A percentile compares a stretch with the other conserved stretches of the same genome.
Conservation (phyloP, 208 protist genomes). For the Leishmania lainsoni region DNA sequence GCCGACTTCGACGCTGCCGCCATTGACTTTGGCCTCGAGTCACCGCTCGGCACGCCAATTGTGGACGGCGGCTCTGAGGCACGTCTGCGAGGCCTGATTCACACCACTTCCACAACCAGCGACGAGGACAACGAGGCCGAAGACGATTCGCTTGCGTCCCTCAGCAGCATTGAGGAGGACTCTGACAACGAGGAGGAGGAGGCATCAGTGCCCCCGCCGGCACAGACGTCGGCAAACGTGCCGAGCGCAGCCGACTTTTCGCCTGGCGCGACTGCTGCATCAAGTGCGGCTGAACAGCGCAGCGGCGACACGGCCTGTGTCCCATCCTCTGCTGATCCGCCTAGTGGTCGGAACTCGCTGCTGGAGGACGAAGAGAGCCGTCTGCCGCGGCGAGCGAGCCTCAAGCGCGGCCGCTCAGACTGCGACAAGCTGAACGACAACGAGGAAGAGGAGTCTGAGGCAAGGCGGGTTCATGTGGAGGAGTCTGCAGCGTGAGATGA, state of each 20-base stretch:
- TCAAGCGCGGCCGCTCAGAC: slow-evolving; percentile 22
- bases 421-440: slow-evolving; percentile 16
- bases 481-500: slow-evolving; percentile 10
- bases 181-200: slow-evolving; percentile 19
- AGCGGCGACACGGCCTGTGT: neutral
- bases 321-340: slow-evolving; percentile 6
- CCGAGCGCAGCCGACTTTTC: slow-evolving; percentile 2
- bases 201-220: neutral
- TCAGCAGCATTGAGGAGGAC: slow-evolving; percentile 26
- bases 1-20: slow-evolving; percentile 37
- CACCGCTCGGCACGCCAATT: slow-evolving; percentile 12
- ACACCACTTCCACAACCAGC: slow-evolving; percentile 1
- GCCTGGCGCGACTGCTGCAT: neutral
- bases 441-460: slow-evolving; percentile 25
- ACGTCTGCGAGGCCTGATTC: slow-evolving; percentile 16
- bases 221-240: too few relatives aligned
- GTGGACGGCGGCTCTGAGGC: slow-evolving; percentile 23
- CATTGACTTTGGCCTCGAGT: slow-evolving; percentile 58
- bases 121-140: slow-evolving; percentile 10
- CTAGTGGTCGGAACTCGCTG: slow-evolving; percentile 19
- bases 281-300: slow-evolving; percentile 13
- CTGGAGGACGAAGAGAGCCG: slow-evolving; percentile 36
- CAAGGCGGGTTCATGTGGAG: slow-evolving; percentile 13
- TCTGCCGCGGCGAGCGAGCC: slow-evolving; percentile 20
- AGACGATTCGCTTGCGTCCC: slow-evolving; percentile 21